Base-by-base conservation (phyloP, 305 asterid genomes). In the Fraxinus albicans region DNA sequence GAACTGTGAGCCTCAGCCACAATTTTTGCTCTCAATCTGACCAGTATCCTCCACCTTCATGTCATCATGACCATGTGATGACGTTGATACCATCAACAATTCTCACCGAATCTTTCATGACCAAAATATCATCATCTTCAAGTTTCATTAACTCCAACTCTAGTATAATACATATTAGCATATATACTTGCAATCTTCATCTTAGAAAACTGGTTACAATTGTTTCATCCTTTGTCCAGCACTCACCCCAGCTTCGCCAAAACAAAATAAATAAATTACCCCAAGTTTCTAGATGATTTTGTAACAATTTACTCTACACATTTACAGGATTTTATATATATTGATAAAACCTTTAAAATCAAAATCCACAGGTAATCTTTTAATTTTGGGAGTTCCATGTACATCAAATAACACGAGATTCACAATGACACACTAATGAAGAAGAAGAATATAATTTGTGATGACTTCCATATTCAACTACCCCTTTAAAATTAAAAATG, bases 161-260 rank as follows among this genome's bases (percentile, higher is more conserved):
- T 34, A 8, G 74, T 65, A 8, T n/a, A 65, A 80, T 78, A 82
- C 42, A 36, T 55, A 81, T 55, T 60, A 38, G 6, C 15, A 27
- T 8, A 31, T 29, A 36, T 65, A 23, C 50, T 17, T 42, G 55
- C 70, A 17, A 63, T 79, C 65, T 55, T 29, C 53, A 55, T 69
- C 31, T 63, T 23, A 35, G 15, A 53, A 70, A 72, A 25, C 58
- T 73, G 63, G 73, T 15, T 34, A 6, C 40, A 40, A 44, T 35
- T 19, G 44, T 31, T 17, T n/a, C 81, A 33, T 35, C 73, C 17
- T 31, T 36, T 34, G 77, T 70, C 79, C 80, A 27, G 40, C 75
- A 79, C 8, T 31, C 77, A 34, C 27, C 35, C 80, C 35, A 80
- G 69, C 82, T 76, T 42, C 40, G 42, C 73, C 69, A 53, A 63